These are phyloP conservation scores for Curvularia verruculosa DNA, from an alignment of 2,329 filamentous ascomycete genomes.

Conservation along the genomic window DNA sequence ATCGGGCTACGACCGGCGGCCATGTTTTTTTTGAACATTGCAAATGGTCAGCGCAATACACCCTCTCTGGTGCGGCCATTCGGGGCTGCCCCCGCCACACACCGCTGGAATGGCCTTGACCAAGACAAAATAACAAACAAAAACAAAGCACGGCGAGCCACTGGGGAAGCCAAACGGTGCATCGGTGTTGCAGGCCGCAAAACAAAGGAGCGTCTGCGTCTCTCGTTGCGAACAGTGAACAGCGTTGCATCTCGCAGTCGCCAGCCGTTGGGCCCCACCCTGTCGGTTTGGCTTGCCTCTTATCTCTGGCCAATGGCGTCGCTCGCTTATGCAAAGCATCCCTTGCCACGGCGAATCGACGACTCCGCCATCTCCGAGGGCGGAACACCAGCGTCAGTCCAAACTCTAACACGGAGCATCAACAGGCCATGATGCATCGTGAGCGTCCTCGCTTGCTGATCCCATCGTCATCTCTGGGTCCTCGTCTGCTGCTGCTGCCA, in stretches of 20 bases:
- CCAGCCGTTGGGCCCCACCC: constrained; percentile 19
- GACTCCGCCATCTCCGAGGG: constrained; percentile 17
- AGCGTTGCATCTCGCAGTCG: constrained; percentile 3
- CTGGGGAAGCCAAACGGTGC: not conserved
- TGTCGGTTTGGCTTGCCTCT: constrained; percentile 17
- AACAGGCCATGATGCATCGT: constrained; percentile 9
- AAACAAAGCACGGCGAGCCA: not conserved
- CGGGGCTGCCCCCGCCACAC: not conserved
- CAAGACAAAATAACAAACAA: not conserved
- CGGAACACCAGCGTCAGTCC: constrained; percentile 19
- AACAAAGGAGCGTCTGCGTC: not conserved
- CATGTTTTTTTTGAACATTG: constrained; percentile 3
- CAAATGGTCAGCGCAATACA: constrained; percentile 11
- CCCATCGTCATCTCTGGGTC: not conserved
- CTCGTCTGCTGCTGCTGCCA: not conserved
- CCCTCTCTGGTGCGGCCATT: not conserved
- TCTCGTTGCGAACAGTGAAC: no score
- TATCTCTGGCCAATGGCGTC: constrained; percentile 39
- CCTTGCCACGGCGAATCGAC: constrained; percentile 7
- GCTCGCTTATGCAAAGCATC: constrained; percentile 1
- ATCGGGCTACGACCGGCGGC: constrained; percentile 18
- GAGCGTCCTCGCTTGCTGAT: constrained; percentile 2
- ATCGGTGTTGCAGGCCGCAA: not conserved
- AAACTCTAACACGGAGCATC: constrained; percentile 2
- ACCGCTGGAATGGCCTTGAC: not conserved